Conservation (phyloP, 1,284 basidiomycete genomes). For the Heterobasidion irregulare region DNA sequence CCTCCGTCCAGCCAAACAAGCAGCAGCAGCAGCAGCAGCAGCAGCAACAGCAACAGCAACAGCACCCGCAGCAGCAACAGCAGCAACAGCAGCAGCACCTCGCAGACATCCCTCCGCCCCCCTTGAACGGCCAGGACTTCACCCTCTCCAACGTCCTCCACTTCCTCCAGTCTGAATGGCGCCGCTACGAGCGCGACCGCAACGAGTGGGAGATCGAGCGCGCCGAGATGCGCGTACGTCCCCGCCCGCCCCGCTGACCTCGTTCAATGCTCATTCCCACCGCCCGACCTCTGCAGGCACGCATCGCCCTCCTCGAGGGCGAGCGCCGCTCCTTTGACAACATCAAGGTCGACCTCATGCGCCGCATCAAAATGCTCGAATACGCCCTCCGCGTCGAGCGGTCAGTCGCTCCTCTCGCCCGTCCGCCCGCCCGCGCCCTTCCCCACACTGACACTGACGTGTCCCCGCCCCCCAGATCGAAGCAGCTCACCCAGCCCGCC, state of each 20-base stretch:
- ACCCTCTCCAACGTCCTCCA: conserved; percentile 94
- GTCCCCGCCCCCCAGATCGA: conserved; percentile 49
- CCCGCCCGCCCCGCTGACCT: conserved; percentile 3
- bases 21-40: conserved; percentile 6
- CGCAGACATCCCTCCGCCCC: conserved; percentile 62
- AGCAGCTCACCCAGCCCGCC: conserved; percentile 59
- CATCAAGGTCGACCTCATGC: conserved; percentile 90
- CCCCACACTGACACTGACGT: conserved; percentile 18
- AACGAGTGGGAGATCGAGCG: conserved; percentile 99
- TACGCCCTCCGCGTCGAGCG: conserved; percentile 92
- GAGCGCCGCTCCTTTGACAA: conserved; percentile 96
- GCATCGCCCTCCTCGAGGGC: conserved; percentile 96
- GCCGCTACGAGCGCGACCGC: conserved; percentile 91
- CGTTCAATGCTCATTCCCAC: not conserved
- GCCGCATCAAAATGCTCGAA: conserved; percentile 98
- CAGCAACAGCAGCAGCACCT: conserved; percentile 19
- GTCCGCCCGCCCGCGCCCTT: not conserved
- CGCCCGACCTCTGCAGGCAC: conserved; percentile 46
- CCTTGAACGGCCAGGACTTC: conserved; percentile 79
- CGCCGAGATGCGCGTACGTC: conserved; percentile 95
- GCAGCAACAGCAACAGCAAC: conserved; percentile 1
- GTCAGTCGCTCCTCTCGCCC: conserved; percentile 32
- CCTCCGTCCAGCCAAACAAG: conserved; percentile 38
- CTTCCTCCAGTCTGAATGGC: conserved; percentile 97
- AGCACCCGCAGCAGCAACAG: conserved; percentile 16